A percentile compares a stretch with the other conserved stretches of the same genome.
Evolutionary conservation across 2,329 filamentous ascomycete genomes (phyloP).

Genomic region (Aspergillus sclerotialis): DNA sequence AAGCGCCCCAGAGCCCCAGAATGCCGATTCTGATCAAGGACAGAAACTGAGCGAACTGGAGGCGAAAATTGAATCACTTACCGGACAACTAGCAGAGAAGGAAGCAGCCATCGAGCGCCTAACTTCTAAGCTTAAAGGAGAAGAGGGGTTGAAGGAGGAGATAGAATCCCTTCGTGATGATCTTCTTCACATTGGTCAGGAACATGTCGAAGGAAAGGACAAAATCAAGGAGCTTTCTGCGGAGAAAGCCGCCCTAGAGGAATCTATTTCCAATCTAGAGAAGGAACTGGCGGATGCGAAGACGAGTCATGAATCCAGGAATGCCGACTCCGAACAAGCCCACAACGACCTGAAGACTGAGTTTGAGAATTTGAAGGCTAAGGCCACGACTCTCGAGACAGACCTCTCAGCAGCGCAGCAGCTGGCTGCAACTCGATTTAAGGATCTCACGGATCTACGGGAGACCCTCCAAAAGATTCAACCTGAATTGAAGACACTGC

Average conservation of each 20-base stretch:
- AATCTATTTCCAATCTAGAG: constrained; percentile 61
- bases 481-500: constrained; percentile 72
- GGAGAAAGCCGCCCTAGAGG: constrained; percentile 61
- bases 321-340: constrained; percentile 44
- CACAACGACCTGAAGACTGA: constrained; percentile 54
- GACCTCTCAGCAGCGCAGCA: constrained; percentile 82
- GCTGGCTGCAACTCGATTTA: constrained; percentile 79
- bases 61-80: constrained; percentile 29
- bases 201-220: constrained; percentile 77
- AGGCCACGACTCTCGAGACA: constrained; percentile 63
- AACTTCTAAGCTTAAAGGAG: constrained; percentile 63
- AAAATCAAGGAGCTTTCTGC: constrained; percentile 61
- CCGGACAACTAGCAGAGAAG: constrained; percentile 45
- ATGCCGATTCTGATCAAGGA: constrained; percentile 26
- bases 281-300: constrained; percentile 58
- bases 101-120: constrained; percentile 67
- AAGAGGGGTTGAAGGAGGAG: constrained; percentile 74
- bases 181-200: constrained; percentile 69
- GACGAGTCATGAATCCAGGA: constrained; percentile 38
- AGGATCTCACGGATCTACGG: constrained; percentile 73
- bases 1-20: constrained; percentile 12
- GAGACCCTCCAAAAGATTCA: constrained; percentile 78
- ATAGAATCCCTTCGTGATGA: constrained; percentile 78
- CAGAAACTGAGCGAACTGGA: constrained; percentile 24
- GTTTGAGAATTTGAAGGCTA: constrained; percentile 64